phyloP scores from a whole-genome alignment of 192 early-diverging fungal genomes.

The Mortierella claussenii region DNA sequence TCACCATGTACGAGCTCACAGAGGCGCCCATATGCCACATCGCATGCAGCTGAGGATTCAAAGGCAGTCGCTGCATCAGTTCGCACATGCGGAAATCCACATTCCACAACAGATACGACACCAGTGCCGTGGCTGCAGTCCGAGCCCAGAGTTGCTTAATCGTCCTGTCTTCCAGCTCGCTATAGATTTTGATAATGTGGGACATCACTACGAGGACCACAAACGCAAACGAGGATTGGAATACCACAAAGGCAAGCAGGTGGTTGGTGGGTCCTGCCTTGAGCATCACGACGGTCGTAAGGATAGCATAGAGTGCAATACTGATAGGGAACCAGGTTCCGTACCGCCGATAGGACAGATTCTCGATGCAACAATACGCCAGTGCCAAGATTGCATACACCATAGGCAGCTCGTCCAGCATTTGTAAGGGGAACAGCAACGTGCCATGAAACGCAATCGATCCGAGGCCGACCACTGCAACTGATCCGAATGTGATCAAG shows the following conservation, averaged over 20 bases:
- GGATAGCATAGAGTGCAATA: constrained; percentile 44
- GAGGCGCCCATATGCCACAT: constrained; percentile 43
- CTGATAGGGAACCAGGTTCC: constrained; percentile 49
- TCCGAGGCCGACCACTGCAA: constrained; percentile 39
- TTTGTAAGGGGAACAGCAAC: constrained; percentile 36
- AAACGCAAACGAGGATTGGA: constrained; percentile 43
- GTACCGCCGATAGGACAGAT: constrained; percentile 34
- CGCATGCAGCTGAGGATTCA: constrained; percentile 45
- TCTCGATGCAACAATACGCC: constrained; percentile 47
- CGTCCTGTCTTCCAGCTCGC: constrained; percentile 2
- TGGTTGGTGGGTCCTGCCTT: constrained; percentile 32
- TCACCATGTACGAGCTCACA: constrained; percentile 20
- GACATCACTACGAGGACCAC: constrained; percentile 30
- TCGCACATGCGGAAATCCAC: constrained; percentile 44
- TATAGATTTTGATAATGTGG: constrained; percentile 38
- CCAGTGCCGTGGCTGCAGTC: neutral
- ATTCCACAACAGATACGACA: constrained; percentile 37
- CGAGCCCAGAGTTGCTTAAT: constrained; percentile 15
- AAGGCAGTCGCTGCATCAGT: constrained; percentile 24
- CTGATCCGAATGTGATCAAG: constrained; percentile 38
- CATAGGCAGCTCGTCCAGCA: constrained; percentile 53
- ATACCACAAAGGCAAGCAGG: constrained; percentile 36
- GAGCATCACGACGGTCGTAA: constrained; percentile 37
- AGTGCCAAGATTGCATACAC: constrained; percentile 35
- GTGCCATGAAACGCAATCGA: constrained; percentile 51